Conservation (phyloP, 2,329 filamentous ascomycete species). For the Penicillium sp. region DNA sequence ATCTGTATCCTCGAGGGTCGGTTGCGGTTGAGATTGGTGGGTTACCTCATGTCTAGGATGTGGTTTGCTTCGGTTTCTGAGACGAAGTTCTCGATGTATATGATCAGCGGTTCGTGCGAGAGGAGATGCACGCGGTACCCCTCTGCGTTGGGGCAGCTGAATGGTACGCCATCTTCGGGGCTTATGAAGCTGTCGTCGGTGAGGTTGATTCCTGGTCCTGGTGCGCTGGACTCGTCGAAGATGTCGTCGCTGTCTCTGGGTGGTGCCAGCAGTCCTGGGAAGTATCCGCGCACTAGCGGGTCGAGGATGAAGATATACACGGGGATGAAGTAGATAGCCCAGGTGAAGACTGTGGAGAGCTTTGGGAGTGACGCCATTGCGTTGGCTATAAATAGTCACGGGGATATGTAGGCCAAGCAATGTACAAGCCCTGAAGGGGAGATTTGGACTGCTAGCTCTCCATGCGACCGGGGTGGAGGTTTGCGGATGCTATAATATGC, state of each 20-base stretch:
- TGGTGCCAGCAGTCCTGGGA: constrained; percentile 10
- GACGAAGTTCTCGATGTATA: constrained; percentile 53
- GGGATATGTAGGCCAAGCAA: not conserved
- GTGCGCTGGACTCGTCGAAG: constrained; percentile 11
- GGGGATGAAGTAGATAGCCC: constrained; percentile 31
- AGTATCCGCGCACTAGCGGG: constrained; percentile 25
- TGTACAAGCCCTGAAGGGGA: not conserved
- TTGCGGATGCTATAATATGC: constrained; percentile 1
- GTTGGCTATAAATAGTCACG: constrained; percentile 1
- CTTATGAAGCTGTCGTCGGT: constrained; percentile 30
- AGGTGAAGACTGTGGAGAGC: constrained; percentile 27
- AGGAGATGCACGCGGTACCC: constrained; percentile 42
- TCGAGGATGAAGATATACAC: constrained; percentile 32
- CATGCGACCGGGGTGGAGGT: not conserved
- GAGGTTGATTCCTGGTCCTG: constrained; percentile 17
- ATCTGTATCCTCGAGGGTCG: no score
- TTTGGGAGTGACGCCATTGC: constrained; percentile 23
- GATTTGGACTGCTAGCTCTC: not conserved
- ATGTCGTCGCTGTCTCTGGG: constrained; percentile 6
- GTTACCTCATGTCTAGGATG: constrained; percentile 47
- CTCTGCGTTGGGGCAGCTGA: constrained; percentile 22
- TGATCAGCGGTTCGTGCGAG: constrained; percentile 46
- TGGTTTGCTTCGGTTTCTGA: constrained; percentile 42
- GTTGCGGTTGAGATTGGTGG: not conserved
- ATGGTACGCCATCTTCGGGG: constrained; percentile 26